phyloP scores from a whole-genome alignment of 2,329 filamentous ascomycete species.

The Lachnellula willkommii region DNA sequence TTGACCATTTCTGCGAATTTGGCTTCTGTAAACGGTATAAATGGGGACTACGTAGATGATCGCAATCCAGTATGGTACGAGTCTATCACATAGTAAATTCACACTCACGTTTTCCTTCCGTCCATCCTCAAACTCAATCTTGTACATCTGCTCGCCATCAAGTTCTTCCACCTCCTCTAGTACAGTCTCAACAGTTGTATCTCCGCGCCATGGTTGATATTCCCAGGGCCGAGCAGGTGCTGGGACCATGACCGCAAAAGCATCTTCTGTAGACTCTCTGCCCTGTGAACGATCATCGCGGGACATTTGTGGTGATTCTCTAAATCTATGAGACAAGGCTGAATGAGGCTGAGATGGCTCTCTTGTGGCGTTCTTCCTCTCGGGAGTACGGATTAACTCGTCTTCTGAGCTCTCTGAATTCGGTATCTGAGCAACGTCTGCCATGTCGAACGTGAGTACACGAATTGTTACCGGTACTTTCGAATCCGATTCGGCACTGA shows the following conservation, averaged over 20 bases:
- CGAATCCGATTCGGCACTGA: neutral
- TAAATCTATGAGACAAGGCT: constrained; percentile 21
- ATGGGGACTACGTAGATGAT: neutral
- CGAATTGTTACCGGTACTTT: neutral
- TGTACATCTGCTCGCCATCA: constrained; percentile 22
- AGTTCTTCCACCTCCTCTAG: constrained; percentile 20
- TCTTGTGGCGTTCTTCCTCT: constrained; percentile 1
- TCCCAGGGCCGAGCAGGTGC: constrained; percentile 25
- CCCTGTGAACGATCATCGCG: neutral
- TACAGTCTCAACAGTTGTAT: constrained; percentile 29
- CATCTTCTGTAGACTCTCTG: constrained; percentile 7
- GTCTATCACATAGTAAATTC: neutral
- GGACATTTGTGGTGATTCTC: constrained; percentile 15
- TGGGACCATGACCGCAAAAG: constrained; percentile 24
- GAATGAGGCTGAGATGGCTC: constrained; percentile 17
- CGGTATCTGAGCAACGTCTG: constrained; percentile 10
- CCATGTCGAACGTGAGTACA: constrained; percentile 7
- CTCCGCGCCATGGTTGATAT: constrained; percentile 24
- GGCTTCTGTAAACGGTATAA: neutral
- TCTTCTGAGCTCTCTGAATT: constrained; percentile 16
- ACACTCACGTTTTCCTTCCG: constrained; percentile 29
- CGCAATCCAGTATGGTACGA: no score
- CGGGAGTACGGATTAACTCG: constrained; percentile 13
- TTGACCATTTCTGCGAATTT: neutral
- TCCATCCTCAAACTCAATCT: constrained; percentile 31